phyloP scores from a whole-genome alignment of 441 rosid genomes.

The Croton laevigatus region DNA sequence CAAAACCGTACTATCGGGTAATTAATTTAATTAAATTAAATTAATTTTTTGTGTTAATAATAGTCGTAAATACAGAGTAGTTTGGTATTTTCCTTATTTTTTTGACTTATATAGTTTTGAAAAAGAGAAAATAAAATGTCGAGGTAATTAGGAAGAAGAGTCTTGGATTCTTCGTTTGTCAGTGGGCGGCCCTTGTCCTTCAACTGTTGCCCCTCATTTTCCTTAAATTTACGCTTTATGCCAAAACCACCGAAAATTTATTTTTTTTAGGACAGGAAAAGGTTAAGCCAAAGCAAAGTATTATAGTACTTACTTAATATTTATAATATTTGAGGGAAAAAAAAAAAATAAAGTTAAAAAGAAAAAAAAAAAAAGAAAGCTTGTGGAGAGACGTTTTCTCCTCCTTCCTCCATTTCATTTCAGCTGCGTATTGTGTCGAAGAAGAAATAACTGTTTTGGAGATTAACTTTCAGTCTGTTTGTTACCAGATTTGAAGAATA shows the following conservation, averaged over 20 bases:
- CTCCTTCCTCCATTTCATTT: no score
- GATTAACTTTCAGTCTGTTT: not conserved
- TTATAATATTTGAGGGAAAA: not conserved
- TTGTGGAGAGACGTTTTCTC: slow-evolving; percentile 1
- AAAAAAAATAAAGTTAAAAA: slow-evolving; percentile 24
- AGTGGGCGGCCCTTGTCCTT: slow-evolving; percentile 31
- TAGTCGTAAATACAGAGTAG: no score
- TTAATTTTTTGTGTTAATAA: no score
- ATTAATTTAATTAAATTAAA: no score
- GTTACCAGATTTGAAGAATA: slow-evolving; percentile 7
- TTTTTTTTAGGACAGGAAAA: slow-evolving; percentile 28
- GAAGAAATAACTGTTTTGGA: not conserved
- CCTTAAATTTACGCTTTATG: slow-evolving; percentile 46
- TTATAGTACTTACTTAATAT: not conserved
- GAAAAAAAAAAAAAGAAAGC: slow-evolving; percentile 12
- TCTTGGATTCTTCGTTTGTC: slow-evolving; percentile 62
- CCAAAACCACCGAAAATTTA: slow-evolving; percentile 35
- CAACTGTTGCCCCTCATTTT: slow-evolving; percentile 8
- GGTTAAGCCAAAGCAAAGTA: slow-evolving; percentile 6
- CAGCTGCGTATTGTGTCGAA: not conserved
- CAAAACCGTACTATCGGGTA: no score
- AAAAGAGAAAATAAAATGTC: not conserved
- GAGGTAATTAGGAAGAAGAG: slow-evolving; percentile 23
- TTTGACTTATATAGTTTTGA: no score
- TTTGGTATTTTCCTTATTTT: no score